phyloP scores from a whole-genome alignment of 2,329 filamentous ascomycete genomes.

The Colletotrichum cordylinicola region DNA sequence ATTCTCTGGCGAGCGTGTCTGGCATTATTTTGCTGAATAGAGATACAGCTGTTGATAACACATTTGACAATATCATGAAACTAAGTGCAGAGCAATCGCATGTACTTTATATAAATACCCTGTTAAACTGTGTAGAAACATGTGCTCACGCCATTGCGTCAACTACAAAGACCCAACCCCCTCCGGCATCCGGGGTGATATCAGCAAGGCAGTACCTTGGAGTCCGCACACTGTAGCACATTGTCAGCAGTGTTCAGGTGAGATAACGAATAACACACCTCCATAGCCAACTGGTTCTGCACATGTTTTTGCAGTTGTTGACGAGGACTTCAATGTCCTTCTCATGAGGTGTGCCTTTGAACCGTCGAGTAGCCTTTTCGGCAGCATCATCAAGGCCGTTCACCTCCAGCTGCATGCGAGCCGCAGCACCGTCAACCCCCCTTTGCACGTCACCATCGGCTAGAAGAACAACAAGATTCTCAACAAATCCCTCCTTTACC shows the following conservation, averaged over 20 bases:
- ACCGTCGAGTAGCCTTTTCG: not conserved
- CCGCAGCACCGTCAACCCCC: not conserved
- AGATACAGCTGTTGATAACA: not conserved
- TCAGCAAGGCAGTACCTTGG: not conserved
- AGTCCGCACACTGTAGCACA: not conserved
- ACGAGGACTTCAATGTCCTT: not conserved
- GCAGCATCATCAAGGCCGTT: not conserved
- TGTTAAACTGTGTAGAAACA: not conserved
- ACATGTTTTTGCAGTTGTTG: not conserved
- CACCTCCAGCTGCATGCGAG: not conserved
- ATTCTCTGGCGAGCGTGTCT: not conserved
- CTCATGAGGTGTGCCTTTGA: not conserved
- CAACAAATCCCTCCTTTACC: slow-evolving; percentile 9
- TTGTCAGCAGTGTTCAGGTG: not conserved
- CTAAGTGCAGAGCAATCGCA: not conserved
- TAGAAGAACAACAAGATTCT: slow-evolving; percentile 11
- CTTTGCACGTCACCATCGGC: not conserved
- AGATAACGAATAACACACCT: not conserved
- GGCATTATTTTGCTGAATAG: not conserved
- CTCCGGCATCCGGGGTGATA: not conserved
- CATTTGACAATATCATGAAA: not conserved
- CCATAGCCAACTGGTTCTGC: not conserved
- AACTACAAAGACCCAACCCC: not conserved
- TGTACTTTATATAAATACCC: not conserved
- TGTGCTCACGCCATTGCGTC: not conserved